These are phyloP conservation scores for Amanita rimosa DNA, from an alignment of 768 basidiomycete genomes.

Conservation along the genomic window DNA sequence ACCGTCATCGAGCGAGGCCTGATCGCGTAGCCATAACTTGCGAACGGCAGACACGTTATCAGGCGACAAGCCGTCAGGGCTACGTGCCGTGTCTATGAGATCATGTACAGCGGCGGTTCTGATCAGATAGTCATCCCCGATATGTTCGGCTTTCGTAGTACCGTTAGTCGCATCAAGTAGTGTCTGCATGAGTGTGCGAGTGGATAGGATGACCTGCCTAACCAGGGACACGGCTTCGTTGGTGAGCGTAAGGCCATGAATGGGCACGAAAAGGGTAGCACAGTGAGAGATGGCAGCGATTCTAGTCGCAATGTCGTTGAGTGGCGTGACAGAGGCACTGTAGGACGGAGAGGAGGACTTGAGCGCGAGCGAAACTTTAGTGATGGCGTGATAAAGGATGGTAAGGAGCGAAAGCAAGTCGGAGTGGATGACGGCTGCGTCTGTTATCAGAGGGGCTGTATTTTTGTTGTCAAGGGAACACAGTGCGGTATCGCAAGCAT, in stretches of 20 bases:
- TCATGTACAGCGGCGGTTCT: conserved; percentile 52
- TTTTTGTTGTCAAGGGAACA: background rate
- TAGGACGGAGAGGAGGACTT: conserved; percentile 47
- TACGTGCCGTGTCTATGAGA: conserved; percentile 39
- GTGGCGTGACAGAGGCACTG: conserved; percentile 35
- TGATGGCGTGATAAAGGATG: conserved; percentile 42
- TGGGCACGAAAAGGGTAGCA: conserved; percentile 27
- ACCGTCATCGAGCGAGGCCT: conserved; percentile 50
- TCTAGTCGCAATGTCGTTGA: conserved; percentile 41
- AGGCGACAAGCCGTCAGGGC: conserved; percentile 35
- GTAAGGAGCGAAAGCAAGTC: conserved; percentile 50
- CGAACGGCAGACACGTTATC: conserved; percentile 49
- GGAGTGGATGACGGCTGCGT: conserved; percentile 26
- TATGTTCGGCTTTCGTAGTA: conserved; percentile 11
- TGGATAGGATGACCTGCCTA: conserved; percentile 29
- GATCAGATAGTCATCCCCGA: conserved; percentile 39
- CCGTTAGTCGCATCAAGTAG: conserved; percentile 22
- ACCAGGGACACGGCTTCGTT: conserved; percentile 31
- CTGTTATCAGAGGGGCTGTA: background rate
- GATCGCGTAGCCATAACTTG: conserved; percentile 38
- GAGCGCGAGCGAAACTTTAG: conserved; percentile 52
- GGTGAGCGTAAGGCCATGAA: conserved; percentile 35
- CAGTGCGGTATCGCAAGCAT: conserved; percentile 21
- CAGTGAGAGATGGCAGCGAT: conserved; percentile 41
- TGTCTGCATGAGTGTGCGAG: conserved; percentile 30